Evolutionary conservation across 1,284 basidiomycete genomes (phyloP), one percentile per base, ranked within the genome.

Genomic region (Trichosporon sp.): DNA sequence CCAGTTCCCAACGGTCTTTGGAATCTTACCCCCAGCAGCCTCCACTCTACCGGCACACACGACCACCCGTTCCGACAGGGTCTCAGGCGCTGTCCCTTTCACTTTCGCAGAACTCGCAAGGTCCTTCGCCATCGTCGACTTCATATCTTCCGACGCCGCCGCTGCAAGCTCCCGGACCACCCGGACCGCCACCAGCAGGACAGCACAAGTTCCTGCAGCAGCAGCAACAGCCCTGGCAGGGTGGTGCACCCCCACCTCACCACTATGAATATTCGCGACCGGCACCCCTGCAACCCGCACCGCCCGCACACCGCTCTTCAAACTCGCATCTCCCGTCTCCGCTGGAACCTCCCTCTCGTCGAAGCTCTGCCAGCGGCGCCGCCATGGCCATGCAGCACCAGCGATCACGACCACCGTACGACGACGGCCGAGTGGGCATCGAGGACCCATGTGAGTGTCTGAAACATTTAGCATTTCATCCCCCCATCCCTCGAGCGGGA

Each of bases 381-480:
- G 56, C 14, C 12, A 61, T 61, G 56, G 56, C 14, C 12, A 61
- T 61, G 56, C 56, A 61, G 14, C 31, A 32, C 11, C 56, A 61
- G 14, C 31, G 56, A 12, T 32, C 56, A 12, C 56, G 56, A 16
- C 56, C 56, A 32, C 56, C 56, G 31, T 61, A 61, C 56, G 76
- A 75, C 16, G 81, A 83, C 67, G 80, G 80, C 11, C 74, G 81
- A 40, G 75, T 80, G 2, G 81, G 81, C 1, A 76, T 80, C 7
- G 80, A 80, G 12, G 77, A 82, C 70, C 81, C 81, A 43, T 76
- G 81, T 83, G 70, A 76, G 80, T 79, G 19, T 14, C 35, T 61
- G 56, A 61, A 61, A 61, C 56, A 61, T 35, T 35, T 35, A 32
- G 56, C 56, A 61, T 61, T 31, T 3, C 48, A 5, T 14, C 32